Evolutionary conservation across 441 rosid species (phyloP).

Genomic region (Jatropha multifida): DNA sequence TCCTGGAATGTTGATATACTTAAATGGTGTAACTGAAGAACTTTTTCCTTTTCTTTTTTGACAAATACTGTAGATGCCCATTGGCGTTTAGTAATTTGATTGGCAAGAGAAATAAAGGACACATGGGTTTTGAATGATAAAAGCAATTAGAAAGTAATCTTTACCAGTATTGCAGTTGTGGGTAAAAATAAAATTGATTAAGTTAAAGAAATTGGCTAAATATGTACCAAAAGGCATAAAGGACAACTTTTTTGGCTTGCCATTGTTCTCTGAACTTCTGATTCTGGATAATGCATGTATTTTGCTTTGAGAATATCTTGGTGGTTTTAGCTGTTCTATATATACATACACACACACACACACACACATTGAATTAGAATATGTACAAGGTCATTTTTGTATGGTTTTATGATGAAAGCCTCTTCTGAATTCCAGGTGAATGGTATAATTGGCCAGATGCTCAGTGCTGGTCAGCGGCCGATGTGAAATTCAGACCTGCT

Average conservation of each 20-base stretch:
- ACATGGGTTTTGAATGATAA: no score
- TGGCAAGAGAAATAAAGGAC: no score
- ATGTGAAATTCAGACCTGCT: constrained; percentile 38
- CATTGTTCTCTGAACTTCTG: no score
- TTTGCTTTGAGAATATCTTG: background rate
- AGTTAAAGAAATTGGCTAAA: background rate
- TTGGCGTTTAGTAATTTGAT: no score
- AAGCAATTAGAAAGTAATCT: no score
- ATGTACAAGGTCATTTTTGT: constrained; percentile 6
- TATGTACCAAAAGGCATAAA: background rate
- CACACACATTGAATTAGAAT: background rate
- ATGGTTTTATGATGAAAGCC: background rate
- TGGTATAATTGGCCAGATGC: constrained; percentile 76
- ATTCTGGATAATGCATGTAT: no score
- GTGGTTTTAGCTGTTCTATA: background rate
- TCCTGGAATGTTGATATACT: no score
- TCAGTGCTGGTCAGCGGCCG: constrained; percentile 77
- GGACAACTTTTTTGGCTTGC: no score
- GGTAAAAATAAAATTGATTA: background rate
- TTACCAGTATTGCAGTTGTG: background rate
- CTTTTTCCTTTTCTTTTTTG: no score
- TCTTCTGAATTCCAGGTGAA: constrained; percentile 55
- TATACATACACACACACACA: no score
- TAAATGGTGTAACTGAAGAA: no score
- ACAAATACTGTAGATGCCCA: no score